A percentile compares a stretch with the other conserved stretches of the same genome.
Evolutionary conservation across 169 alveolate species (phyloP).

Genomic region (Eimeria necatrix): DNA sequence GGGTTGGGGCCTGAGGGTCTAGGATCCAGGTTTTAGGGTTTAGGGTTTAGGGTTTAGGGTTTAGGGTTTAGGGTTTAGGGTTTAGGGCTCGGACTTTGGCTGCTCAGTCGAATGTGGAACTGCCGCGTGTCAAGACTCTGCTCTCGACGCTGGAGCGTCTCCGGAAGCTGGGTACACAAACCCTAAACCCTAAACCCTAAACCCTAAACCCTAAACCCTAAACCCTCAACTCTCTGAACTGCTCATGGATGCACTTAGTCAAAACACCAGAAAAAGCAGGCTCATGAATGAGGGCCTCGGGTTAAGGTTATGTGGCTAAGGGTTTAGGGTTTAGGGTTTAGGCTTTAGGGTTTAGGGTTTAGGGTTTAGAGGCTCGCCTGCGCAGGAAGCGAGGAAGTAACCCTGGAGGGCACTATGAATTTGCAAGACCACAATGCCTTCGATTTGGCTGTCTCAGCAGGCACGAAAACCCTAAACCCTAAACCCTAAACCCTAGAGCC

Average conservation of each 20-base stretch:
- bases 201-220: not conserved
- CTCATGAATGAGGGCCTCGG: too few species aligned
- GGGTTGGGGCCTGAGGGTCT: too few species aligned
- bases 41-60: too few species aligned
- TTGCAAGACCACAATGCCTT: constrained; percentile 15
- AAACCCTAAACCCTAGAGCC: too few species aligned
- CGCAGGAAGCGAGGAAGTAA: constrained; percentile 44
- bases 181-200: not conserved
- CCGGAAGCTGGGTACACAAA: constrained; percentile 47
- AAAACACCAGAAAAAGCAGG: not conserved
- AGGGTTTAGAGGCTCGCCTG: not conserved
- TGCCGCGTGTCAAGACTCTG: constrained; percentile 47
- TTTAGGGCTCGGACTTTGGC: constrained; percentile 11
- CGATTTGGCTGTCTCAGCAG: constrained; percentile 16
- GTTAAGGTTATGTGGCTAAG: too few species aligned
- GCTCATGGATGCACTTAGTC: not conserved
- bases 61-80: constrained; percentile 26
- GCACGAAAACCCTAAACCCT: too few species aligned
- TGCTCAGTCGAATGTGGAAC: constrained; percentile 68
- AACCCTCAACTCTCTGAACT: not conserved
- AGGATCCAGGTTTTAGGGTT: too few species aligned
- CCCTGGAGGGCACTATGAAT: constrained; percentile 15
- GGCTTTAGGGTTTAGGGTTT: constrained; percentile 25
- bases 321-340: too few species aligned
- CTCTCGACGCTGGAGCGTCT: constrained; percentile 45